Base-by-base conservation (phyloP, 352 stramenopile species). In the Thalassiosira mediterranea region DNA sequence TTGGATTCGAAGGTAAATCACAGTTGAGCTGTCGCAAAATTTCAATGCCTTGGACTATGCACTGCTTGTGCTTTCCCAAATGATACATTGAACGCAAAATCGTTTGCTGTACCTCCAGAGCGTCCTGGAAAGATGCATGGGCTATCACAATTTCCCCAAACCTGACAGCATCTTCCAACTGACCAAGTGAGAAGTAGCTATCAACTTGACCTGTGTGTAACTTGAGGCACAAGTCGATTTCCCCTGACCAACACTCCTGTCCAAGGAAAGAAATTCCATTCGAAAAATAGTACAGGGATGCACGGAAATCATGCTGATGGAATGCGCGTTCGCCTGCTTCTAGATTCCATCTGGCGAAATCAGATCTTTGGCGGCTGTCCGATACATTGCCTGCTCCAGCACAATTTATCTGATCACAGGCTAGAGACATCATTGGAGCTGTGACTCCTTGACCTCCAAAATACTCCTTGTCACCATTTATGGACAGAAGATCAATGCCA, bases 301-400 rank as follows among this genome's bases (percentile, higher is more conserved):
- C 25, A 38, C 15, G 3, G 31, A 60, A 74, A 38, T 74, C 44
- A 19, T 29, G 66, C 8, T 34, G 25, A 11, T 52, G n/a, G 19
- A 26, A 4, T 25, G 31, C 32, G 25, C 49, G 23, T 2, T 19
- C 15, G 11, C 37, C 64, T 29, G 51, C 52, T 13, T 17, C 8
- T 17, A 74, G 21, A 34, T 74, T 74, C 52, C 64, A 74, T 15
- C 26, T 2, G 10, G 52, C 53, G 49, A 67, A 65, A 3, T 34
- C 13, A 21, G 31, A 25, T 11, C 61, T 37, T 61, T 67, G 42
- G 3, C n/a, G 32, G 5, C 37, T 4, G 29, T 60, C 46, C 4
- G 19, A 32, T 2, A n/a, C 17, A 1, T 25, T 32, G 8, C 17
- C 11, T n/a, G 26, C 8, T 13, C 31, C n/a, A 38, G 46, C 52